Conservation (phyloP, 2,329 filamentous ascomycete species). For the Aspergillus persii region DNA sequence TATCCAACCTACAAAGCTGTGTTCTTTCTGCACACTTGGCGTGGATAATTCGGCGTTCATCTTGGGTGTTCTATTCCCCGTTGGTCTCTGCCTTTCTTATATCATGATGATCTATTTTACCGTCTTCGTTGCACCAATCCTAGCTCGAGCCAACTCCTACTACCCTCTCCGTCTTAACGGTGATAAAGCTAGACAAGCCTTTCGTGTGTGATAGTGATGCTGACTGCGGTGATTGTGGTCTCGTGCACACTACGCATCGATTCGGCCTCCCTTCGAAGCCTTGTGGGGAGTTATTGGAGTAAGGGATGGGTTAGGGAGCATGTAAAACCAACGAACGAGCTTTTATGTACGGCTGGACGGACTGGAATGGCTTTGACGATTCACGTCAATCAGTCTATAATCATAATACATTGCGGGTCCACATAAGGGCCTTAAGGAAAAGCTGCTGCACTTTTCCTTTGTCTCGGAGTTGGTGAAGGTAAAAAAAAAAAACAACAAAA, state of each 20-base stretch:
- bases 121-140: background rate
- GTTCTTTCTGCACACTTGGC: slow-evolving; percentile 23
- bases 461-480: background rate
- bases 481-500: background rate
- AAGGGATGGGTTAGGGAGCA: background rate
- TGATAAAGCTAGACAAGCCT: background rate
- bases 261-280: background rate
- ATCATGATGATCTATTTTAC: slow-evolving; percentile 13
- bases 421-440: background rate
- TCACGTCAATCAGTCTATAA: background rate
- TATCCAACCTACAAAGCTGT: slow-evolving; percentile 24
- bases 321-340: background rate
- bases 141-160: background rate
- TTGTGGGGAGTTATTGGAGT: background rate
- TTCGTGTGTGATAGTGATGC: background rate
- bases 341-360: background rate
- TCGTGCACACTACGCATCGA: background rate
- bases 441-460: background rate
- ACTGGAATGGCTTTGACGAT: background rate
- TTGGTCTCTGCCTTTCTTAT: slow-evolving; percentile 10
- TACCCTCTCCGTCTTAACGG: background rate
- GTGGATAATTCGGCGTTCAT: slow-evolving; percentile 33
- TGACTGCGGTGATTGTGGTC: background rate
- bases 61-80: slow-evolving; percentile 17
- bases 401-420: background rate